These are phyloP conservation scores for Sequoiadendron giganteum DNA, from an alignment of 75 land plant species.

Conservation along the genomic window DNA sequence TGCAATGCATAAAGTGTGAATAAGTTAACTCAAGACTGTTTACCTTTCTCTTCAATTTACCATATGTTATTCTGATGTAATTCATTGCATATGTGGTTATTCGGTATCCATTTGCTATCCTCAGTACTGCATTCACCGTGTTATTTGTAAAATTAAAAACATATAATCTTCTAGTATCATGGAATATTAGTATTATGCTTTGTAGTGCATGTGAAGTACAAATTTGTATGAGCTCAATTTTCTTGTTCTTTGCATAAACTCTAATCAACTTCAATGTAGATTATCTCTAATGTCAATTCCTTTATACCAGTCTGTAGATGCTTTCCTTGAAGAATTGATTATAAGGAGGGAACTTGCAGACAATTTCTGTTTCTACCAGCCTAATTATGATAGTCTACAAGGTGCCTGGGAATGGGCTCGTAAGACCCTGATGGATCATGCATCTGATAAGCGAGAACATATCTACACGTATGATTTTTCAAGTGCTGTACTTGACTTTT, in stretches of 20 bases:
- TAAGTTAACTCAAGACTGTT: not conserved
- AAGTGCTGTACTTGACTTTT: not conserved
- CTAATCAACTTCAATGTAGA: not conserved
- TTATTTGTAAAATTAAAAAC: not conserved
- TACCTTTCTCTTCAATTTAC: not conserved
- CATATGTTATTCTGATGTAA: not conserved
- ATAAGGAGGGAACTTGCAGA: slow-evolving; percentile 94
- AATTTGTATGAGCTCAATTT: not conserved
- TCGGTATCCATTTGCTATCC: not conserved
- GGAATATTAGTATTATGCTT: not conserved
- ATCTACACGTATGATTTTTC: slow-evolving; percentile 72
- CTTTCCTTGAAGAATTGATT: slow-evolving; percentile 91
- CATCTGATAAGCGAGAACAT: slow-evolving; percentile 84
- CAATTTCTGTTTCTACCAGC: slow-evolving; percentile 93
- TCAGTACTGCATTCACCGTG: not conserved
- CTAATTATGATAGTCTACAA: slow-evolving; percentile 73
- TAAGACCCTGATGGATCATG: slow-evolving; percentile 86
- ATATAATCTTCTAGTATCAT: not conserved
- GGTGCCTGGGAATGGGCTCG: slow-evolving; percentile 99
- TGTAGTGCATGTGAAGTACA: not conserved
- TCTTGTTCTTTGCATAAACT: not conserved
- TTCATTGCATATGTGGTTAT: not conserved
- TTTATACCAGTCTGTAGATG: slow-evolving; percentile 72
- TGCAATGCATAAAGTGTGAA: not conserved
- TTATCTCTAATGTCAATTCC: not conserved